These are phyloP conservation scores for Diospyros lotus DNA, from an alignment of 148 eudicot species.

Conservation along the genomic window DNA sequence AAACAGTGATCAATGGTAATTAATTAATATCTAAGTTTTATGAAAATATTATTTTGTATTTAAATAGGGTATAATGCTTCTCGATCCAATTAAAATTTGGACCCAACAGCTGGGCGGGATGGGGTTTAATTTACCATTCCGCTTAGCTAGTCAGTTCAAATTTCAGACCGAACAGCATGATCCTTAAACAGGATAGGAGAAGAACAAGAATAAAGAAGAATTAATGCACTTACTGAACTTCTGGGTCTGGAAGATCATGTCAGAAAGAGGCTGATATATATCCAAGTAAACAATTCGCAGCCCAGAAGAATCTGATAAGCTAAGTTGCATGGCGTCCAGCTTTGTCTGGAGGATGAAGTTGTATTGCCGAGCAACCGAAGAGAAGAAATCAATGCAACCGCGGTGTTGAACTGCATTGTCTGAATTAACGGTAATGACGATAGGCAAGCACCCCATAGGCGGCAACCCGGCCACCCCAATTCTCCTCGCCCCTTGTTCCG, in stretches of 20 bases:
- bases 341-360: slow-evolving; percentile 34
- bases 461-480: slow-evolving; percentile 58
- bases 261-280: slow-evolving; percentile 26
- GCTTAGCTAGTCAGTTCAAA: too few relatives aligned
- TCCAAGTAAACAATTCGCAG: slow-evolving; percentile 44
- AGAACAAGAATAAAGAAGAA: background rate
- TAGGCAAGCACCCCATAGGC: slow-evolving; percentile 79
- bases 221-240: slow-evolving; percentile 38
- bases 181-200: background rate
- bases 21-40: background rate
- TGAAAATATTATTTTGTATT: background rate
- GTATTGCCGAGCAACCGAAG: slow-evolving; percentile 28
- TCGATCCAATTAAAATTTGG: too few relatives aligned
- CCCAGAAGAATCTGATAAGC: slow-evolving; percentile 10
- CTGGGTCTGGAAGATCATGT: slow-evolving; percentile 20
- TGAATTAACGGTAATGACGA: slow-evolving; percentile 49
- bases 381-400: slow-evolving; percentile 35
- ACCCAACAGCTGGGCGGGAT: too few relatives aligned
- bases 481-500: slow-evolving; percentile 55
- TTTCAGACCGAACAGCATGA: too few relatives aligned
- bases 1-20: too few relatives aligned
- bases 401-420: slow-evolving; percentile 23
- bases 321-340: slow-evolving; percentile 26
- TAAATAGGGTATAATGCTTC: too few relatives aligned
- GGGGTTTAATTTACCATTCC: too few relatives aligned